Base-by-base conservation (phyloP, 768 basidiomycete genomes). In the Lyophyllum shimeji region DNA sequence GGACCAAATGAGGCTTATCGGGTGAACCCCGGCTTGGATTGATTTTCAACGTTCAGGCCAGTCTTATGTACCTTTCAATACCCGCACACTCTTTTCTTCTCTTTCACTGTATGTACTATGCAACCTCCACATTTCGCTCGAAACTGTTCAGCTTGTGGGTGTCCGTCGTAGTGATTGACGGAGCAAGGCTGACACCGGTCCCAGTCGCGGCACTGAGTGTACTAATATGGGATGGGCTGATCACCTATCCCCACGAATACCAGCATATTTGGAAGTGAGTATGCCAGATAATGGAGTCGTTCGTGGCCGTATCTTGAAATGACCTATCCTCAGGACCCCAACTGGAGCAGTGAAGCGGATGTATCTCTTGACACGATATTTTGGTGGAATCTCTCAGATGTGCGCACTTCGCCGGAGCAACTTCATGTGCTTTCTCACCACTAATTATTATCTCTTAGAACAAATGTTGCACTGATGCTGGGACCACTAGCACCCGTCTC, bases 311-410 rank as follows among this genome's bases (percentile, higher is more conserved):
- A 4, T 25, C 15, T 51, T 23, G 12, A 34, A 2, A 11, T 25
- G 21, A 25, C 2, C 3, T 49, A 5, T 25, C 1, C 20, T 18
- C n/a, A 27, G 21, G 48, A 44, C 43, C 24, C 51, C n/a, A 27
- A 37, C 8, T 44, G 27, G 46, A 11, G 39, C 25, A 8, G 57
- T 62, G 18, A 62, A 62, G 29, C 39, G 57, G 43, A 7, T 56
- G 29, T 62, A 62, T 33, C 18, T 62, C 3, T 57, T 59, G 46
- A 39, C 57, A 11, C 44, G 60, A 48, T 62, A 62, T 44, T 52
- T 52, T 31, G 24, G 46, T 8, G 50, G 59, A 11, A 12, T 18
- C 12, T 46, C 33, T 0, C 55, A 62, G 27, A 47, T 57, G 60
- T 58, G 45, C 25, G 48, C 47, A 2, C 1, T 24, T 12, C 24